Evolutionary conservation across 345 rosid species (phyloP), one percentile per base, ranked within the genome.

Genomic region (Melastoma malabathricum): DNA sequence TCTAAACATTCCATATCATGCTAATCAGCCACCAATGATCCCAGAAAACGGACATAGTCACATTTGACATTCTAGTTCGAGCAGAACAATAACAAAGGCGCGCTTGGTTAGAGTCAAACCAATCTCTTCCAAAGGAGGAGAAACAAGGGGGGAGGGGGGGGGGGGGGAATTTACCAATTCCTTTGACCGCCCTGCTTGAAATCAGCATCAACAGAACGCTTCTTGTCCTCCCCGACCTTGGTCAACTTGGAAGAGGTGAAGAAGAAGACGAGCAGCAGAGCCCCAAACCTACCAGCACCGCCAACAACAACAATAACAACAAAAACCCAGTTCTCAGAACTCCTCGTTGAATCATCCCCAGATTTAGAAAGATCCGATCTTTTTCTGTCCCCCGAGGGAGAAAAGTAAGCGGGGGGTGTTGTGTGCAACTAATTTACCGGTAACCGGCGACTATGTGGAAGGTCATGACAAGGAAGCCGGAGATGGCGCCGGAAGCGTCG

Each of bases 101-200:
- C 25, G 25, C 25, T 22, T 22, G 25, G 25, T 3, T 6, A 25
- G 15, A 6, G 12, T 50, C 16, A 4, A 25, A 22, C 53, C 53
- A 14, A 20, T n/a, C 12, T 25, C 13, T 43, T 5, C 43, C 7
- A 55, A 6, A 27, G 14, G 14, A 14, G 16, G 10, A 22, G 0
- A 18, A 22, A 17, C 22, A 8, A 22, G 15, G 51, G n/a, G 51
- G 18, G 27, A 7, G 3, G 18, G 18, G 29, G 15, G 51, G n/a
- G 51, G 18, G 27, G 15, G 3, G 18, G 18, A 47, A 46, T 9
- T 54, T 71, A 90, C 98, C 96, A 92, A 64, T 90, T 82, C 59
- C 98, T 69, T 67, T 90, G 98, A 1, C 98, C 98, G 5, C 98
- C 93, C 63, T 86, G 89, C 68, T 84, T 92, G 58, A 86, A 92